Percentiles rank a stretch among this genome's conserved stretches.
These are phyloP conservation scores for Clavispora phyllophila DNA, from an alignment of 805 yeast species.

Conservation along the genomic window DNA sequence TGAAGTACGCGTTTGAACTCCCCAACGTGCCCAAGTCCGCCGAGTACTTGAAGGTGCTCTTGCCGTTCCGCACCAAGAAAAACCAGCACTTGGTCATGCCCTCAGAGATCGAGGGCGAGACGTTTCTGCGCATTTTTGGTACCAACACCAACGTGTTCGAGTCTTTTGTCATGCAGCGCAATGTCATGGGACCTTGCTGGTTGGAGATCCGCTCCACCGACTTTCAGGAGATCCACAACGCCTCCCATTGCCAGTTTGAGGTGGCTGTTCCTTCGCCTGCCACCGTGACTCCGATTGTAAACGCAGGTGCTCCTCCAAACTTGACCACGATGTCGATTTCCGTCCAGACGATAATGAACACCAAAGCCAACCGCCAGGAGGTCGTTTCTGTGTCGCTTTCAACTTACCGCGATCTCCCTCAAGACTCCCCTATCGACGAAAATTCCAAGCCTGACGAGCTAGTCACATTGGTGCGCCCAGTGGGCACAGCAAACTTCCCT, in stretches of 20 bases:
- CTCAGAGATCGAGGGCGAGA: conserved; percentile 63
- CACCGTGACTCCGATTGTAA: conserved; percentile 43
- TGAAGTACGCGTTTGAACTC: conserved; percentile 85
- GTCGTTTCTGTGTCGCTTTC: conserved; percentile 79
- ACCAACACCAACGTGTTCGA: conserved; percentile 71
- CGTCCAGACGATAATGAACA: conserved; percentile 75
- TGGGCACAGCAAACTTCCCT: conserved; percentile 61
- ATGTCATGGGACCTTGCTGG: conserved; percentile 98
- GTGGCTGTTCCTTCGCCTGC: conserved; percentile 50
- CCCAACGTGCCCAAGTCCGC: conserved; percentile 73
- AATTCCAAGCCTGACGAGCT: conserved; percentile 54
- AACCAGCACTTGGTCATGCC: conserved; percentile 48
- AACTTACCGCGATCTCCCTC: conserved; percentile 61
- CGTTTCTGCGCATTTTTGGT: conserved; percentile 79
- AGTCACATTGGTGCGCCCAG: conserved; percentile 77
- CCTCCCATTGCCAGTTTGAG: conserved; percentile 81
- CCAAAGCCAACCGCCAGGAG: conserved; percentile 75
- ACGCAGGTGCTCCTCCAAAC: conserved; percentile 50
- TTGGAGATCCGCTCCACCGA: conserved; percentile 64
- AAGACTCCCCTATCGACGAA: conserved; percentile 69
- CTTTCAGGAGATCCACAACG: conserved; percentile 51
- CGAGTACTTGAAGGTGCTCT: conserved; percentile 70
- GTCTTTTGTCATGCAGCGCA: conserved; percentile 73
- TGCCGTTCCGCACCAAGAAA: conserved; percentile 69
- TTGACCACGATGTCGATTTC: conserved; percentile 70